A percentile compares a stretch with the other conserved stretches of the same genome.
phyloP scores from a whole-genome alignment of 2,329 filamentous ascomycete genomes.

The Paraphaeosphaeria minitans region DNA sequence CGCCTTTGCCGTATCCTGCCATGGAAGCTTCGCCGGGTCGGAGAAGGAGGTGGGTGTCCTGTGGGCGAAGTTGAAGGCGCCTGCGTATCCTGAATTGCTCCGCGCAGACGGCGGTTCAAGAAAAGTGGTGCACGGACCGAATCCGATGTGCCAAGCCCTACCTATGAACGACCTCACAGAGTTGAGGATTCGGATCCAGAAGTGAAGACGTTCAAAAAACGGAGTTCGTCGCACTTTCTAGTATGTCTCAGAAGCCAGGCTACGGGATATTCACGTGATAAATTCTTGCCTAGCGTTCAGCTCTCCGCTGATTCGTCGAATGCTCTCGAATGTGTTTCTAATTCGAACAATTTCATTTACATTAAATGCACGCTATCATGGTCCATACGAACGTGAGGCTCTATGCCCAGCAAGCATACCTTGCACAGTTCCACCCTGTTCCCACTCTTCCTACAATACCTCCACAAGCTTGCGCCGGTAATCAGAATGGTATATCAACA shows the following conservation, averaged over 20 bases:
- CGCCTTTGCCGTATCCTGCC: conserved; percentile 26
- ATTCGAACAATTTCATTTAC: conserved; percentile 29
- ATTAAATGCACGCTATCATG: conserved; percentile 42
- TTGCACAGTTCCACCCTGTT: not conserved
- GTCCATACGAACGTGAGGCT: conserved; percentile 33
- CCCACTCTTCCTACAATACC: conserved; percentile 2
- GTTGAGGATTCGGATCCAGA: not conserved
- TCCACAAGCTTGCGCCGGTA: conserved; percentile 9
- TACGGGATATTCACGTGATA: not conserved
- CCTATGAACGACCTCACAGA: not conserved
- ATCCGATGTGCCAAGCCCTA: conserved; percentile 6
- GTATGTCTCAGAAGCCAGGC: not conserved
- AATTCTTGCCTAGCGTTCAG: too few relatives aligned
- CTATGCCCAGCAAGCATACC: conserved; percentile 14
- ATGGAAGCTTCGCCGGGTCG: conserved; percentile 9
- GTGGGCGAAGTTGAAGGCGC: not conserved
- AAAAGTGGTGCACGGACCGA: conserved; percentile 2
- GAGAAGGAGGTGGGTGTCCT: not conserved
- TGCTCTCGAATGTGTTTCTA: not conserved
- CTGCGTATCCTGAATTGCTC: not conserved
- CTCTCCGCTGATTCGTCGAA: not conserved
- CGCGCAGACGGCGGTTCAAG: not conserved
- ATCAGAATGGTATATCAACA: conserved; percentile 11
- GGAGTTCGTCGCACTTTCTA: not conserved
- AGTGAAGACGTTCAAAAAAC: not conserved